phyloP scores from a whole-genome alignment of 2,329 filamentous ascomycete species.

The Ophiostoma tasmaniense region DNA sequence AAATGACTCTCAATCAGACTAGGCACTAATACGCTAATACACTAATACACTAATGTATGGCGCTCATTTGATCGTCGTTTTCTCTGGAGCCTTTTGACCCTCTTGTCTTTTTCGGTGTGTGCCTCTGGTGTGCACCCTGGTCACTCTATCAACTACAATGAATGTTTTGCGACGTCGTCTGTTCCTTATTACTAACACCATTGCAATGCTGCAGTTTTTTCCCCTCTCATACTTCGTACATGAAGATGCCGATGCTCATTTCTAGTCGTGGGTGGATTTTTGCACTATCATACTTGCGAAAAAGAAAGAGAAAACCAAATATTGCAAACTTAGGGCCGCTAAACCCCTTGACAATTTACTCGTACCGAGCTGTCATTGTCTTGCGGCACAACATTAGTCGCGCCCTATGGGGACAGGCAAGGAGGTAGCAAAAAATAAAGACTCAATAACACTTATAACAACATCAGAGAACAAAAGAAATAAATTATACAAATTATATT shows the following conservation, averaged over 20 bases:
- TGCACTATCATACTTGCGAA: too few species aligned
- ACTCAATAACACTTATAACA: background rate
- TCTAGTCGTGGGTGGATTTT: background rate
- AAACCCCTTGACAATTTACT: background rate
- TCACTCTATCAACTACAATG: background rate
- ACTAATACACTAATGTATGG: constrained; percentile 8
- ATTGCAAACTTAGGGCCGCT: background rate
- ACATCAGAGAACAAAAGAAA: background rate
- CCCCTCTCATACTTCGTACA: background rate
- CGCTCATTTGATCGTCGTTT: constrained; percentile 7
- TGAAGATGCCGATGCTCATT: background rate
- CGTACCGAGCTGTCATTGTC: constrained; percentile 4
- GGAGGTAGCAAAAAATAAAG: background rate
- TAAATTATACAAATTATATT: background rate
- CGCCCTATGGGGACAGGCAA: constrained; percentile 4
- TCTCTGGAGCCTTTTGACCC: background rate
- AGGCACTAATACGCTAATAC: background rate
- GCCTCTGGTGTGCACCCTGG: background rate
- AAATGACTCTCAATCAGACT: background rate
- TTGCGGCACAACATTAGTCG: constrained; percentile 2
- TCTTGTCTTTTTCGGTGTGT: background rate
- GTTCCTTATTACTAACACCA: background rate
- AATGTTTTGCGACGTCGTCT: background rate
- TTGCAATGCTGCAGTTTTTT: background rate
- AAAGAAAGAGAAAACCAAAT: background rate